Conservation (phyloP, 1,139 yeast species). For the Blastobotrys persicus region DNA sequence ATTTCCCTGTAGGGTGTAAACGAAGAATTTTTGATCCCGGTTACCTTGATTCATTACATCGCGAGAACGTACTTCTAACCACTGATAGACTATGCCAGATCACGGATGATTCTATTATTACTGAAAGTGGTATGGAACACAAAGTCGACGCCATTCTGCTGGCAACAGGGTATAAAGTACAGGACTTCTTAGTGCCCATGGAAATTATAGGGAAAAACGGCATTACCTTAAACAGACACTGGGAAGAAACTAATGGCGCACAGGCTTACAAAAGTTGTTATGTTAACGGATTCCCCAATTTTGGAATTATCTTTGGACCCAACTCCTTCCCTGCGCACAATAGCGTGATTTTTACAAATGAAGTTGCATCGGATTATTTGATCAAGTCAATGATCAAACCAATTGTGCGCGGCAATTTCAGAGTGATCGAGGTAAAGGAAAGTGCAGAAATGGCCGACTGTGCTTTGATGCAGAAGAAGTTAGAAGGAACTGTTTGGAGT, state of each 20-base stretch:
- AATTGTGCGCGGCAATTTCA: slow-evolving; percentile 17
- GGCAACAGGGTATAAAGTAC: not conserved
- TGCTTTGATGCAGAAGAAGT: slow-evolving; percentile 12
- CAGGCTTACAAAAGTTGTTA: slow-evolving; percentile 21
- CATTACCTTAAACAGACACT: slow-evolving; percentile 13
- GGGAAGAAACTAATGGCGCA: slow-evolving; percentile 20
- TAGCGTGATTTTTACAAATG: slow-evolving; percentile 21
- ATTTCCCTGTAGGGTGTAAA: slow-evolving; percentile 31
- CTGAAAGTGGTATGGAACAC: not conserved
- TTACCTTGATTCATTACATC: slow-evolving; percentile 30
- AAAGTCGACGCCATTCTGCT: not conserved
- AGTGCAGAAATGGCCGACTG: slow-evolving; percentile 19
- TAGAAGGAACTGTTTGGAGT: slow-evolving; percentile 15
- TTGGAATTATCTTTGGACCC: slow-evolving; percentile 22
- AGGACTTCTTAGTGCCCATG: slow-evolving; percentile 14
- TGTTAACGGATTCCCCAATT: slow-evolving; percentile 22
- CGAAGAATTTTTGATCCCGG: slow-evolving; percentile 33
- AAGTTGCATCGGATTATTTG: slow-evolving; percentile 17
- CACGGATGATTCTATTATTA: slow-evolving; percentile 16
- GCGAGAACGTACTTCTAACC: slow-evolving; percentile 28
- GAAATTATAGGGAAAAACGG: slow-evolving; percentile 20
- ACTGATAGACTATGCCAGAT: slow-evolving; percentile 29
- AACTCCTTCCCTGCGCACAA: slow-evolving; percentile 23
- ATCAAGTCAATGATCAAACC: slow-evolving; percentile 18
- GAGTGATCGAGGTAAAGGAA: slow-evolving; percentile 19